Evolutionary conservation across 23 red algal genomes (phyloP).

Genomic region (Agarophyton chilense): DNA sequence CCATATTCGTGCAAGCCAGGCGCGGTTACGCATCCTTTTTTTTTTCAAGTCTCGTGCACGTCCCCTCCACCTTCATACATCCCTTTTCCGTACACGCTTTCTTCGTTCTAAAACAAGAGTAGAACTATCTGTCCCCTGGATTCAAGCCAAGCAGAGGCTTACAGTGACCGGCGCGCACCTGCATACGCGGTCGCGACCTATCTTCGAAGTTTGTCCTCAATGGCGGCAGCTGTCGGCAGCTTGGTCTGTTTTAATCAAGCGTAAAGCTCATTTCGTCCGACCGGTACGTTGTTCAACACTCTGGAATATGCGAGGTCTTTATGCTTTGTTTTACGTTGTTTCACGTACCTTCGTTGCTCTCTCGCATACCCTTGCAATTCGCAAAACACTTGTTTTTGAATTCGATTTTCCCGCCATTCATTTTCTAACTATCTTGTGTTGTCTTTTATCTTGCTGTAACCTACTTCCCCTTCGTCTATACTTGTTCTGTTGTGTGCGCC

Average conservation of each 20-base stretch:
- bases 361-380: neutral
- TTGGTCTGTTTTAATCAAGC: slow-evolving; percentile 22
- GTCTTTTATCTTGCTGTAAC: neutral
- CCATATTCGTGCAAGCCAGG: neutral
- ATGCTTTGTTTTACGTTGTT: neutral
- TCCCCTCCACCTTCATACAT: neutral
- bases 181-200: neutral
- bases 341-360: neutral
- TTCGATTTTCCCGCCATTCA: slow-evolving; percentile 56
- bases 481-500: neutral
- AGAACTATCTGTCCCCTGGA: neutral
- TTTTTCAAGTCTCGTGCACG: neutral
- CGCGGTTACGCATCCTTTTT: neutral
- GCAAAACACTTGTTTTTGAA: slow-evolving; percentile 38
- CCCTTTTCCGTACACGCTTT: neutral
- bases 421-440: slow-evolving; percentile 20
- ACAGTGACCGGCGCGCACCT: slow-evolving; percentile 16
- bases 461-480: neutral
- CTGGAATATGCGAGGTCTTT: neutral
- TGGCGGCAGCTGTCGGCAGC: slow-evolving; percentile 19
- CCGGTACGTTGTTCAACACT: neutral
- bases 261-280: neutral
- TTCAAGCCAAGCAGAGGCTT: neutral
- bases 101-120: neutral
- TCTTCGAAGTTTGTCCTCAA: slow-evolving; percentile 16